phyloP scores from a whole-genome alignment of 495 filamentous ascomycete species.

The Talaromyces stipitatus region DNA sequence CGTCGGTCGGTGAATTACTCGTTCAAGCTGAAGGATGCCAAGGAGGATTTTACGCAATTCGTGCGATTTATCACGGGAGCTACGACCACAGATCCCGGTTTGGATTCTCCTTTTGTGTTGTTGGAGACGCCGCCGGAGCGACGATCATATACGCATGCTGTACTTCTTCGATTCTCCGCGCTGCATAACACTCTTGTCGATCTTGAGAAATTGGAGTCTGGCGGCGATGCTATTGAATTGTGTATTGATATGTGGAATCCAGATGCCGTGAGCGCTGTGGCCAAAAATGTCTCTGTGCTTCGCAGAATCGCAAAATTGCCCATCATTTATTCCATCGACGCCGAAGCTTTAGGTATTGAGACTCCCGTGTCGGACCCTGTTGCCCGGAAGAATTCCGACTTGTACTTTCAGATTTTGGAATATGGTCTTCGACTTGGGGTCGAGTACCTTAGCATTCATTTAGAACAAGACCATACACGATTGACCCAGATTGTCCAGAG shows the following conservation, averaged over 20 bases:
- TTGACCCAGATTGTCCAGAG: slow-evolving; percentile 36
- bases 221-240: slow-evolving; percentile 65
- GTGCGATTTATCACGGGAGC: slow-evolving; percentile 57
- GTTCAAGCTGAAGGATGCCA: slow-evolving; percentile 63
- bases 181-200: slow-evolving; percentile 46
- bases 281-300: slow-evolving; percentile 37
- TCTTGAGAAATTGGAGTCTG: slow-evolving; percentile 57
- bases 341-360: slow-evolving; percentile 31
- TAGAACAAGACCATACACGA: slow-evolving; percentile 38
- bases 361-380: slow-evolving; percentile 18
- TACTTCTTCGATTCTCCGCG: slow-evolving; percentile 56
- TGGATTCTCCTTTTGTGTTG: slow-evolving; percentile 67
- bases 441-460: slow-evolving; percentile 64
- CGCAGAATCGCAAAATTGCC: slow-evolving; percentile 55
- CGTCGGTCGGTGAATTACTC: slow-evolving; percentile 47
- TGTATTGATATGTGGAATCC: slow-evolving; percentile 57
- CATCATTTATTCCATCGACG: slow-evolving; percentile 61
- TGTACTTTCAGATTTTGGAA: slow-evolving; percentile 43
- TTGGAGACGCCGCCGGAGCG: slow-evolving; percentile 59
- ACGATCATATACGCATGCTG: slow-evolving; percentile 57
- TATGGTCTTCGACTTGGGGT: slow-evolving; percentile 65
- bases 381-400: slow-evolving; percentile 5
- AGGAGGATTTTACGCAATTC: slow-evolving; percentile 67
- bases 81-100: slow-evolving; percentile 43
- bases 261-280: slow-evolving; percentile 33